Percentiles rank a stretch among this genome's conserved stretches.
phyloP scores from a whole-genome alignment of 768 basidiomycete species.

The Suillus decipiens region DNA sequence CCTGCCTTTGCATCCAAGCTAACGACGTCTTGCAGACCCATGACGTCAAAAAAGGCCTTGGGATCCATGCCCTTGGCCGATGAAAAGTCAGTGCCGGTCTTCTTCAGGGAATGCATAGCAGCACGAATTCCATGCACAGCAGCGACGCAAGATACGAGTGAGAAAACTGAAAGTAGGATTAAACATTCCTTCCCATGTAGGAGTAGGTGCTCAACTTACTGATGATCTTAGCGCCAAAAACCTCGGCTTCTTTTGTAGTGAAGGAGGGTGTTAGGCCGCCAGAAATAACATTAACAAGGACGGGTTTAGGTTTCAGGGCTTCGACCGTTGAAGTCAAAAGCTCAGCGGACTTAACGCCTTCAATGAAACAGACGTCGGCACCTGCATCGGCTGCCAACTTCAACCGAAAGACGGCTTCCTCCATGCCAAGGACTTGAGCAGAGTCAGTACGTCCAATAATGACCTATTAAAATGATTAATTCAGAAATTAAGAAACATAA shows the following conservation, averaged over 20 bases:
- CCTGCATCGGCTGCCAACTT: slow-evolving; percentile 73
- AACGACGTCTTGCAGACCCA: slow-evolving; percentile 61
- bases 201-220: slow-evolving; percentile 47
- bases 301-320: slow-evolving; percentile 72
- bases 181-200: not conserved
- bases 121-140: slow-evolving; percentile 74
- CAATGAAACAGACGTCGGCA: slow-evolving; percentile 82
- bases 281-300: slow-evolving; percentile 79
- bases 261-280: slow-evolving; percentile 78
- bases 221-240: slow-evolving; percentile 73
- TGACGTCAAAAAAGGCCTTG: slow-evolving; percentile 74
- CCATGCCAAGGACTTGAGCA: slow-evolving; percentile 78
- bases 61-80: slow-evolving; percentile 72
- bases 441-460: slow-evolving; percentile 80
- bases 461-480: slow-evolving; percentile 40
- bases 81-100: slow-evolving; percentile 73
- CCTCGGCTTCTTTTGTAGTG: slow-evolving; percentile 67
- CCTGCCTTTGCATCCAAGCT: slow-evolving; percentile 58
- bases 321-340: slow-evolving; percentile 64
- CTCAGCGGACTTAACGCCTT: slow-evolving; percentile 71
- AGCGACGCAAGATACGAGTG: slow-evolving; percentile 73
- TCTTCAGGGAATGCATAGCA: slow-evolving; percentile 75
- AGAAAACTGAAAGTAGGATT: slow-evolving; percentile 54
- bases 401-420: slow-evolving; percentile 66
- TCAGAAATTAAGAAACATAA: not conserved